Evolutionary conservation across 2,329 filamentous ascomycete species (phyloP), one percentile per base, ranked within the genome.

Genomic region (Zymoseptoria pseudotritici): DNA sequence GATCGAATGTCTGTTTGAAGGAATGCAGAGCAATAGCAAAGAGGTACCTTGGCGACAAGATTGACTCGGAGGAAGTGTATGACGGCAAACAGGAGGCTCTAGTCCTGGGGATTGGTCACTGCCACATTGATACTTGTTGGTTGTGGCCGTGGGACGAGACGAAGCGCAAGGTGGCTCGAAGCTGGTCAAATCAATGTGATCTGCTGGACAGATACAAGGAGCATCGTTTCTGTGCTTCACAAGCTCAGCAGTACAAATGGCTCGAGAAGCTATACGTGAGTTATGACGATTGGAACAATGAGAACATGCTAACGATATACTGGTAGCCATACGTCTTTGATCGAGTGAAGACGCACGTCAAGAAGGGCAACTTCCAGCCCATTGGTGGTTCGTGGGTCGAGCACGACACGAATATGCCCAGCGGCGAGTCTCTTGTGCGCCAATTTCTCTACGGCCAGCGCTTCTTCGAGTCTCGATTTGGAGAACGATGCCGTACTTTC

Each of bases 351-450:
- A 79, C 83, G 58, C 96, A 96, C 81, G 88, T 97, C 62, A 90
- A 90, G 75, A 86, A 92, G 69, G 93, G 92, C 21, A 88, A 84
- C 62, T 99, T 99, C 75, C 90, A 97, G 66, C 92, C 92, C 13
- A 93, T 99, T 67, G 94, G 94, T 64, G 94, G 94, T 57, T 97
- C 91, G 77, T 99, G 94, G 94, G 93, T 99, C 17, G 94, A 99
- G 73, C 94, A 99, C 71, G 94, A 99, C 73, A 99, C 94, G 64
- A 99, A 99, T 72, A 83, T 99, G 82, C 94, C 94, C 0, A 93
- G 91, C 69, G 94, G 94, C 54, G 94, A 99, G 76, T 96, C 93
- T 2, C 82, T 99, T 46, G 88, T 94, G 53, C 86, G 94, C 50
- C 94, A 99, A 73, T 99, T 99, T 72, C 74, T 99, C 54, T 97